phyloP scores from a whole-genome alignment of 768 basidiomycete genomes.

The Lactarius sanguifluus region DNA sequence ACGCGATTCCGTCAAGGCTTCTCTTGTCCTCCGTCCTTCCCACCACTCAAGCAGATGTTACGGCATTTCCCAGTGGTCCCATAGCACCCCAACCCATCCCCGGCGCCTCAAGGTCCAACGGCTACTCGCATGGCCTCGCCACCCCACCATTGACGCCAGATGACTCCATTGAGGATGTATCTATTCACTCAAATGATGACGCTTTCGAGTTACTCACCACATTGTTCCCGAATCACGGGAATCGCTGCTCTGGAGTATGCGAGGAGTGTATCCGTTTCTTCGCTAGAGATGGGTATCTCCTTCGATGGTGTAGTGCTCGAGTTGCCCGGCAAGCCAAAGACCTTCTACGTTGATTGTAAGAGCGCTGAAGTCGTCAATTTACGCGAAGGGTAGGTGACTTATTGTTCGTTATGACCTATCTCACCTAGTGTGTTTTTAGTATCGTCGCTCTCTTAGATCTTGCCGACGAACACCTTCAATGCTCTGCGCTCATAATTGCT shows the following conservation, averaged over 20 bases:
- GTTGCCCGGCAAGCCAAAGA: constrained; percentile 66
- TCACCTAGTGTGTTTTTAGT: constrained; percentile 40
- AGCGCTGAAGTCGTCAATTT: constrained; percentile 75
- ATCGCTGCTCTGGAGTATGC: constrained; percentile 67
- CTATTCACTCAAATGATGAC: constrained; percentile 50
- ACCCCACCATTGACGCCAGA: constrained; percentile 85
- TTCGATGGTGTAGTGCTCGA: constrained; percentile 82
- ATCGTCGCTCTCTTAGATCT: constrained; percentile 86
- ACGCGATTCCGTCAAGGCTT: constrained; percentile 39
- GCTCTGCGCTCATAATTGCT: constrained; percentile 75
- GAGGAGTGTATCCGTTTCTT: constrained; percentile 70
- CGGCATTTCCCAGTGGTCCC: constrained; percentile 12
- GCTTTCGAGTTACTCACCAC: constrained; percentile 77
- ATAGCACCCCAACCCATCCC: constrained; percentile 34
- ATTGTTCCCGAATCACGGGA: constrained; percentile 72
- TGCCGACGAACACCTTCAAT: constrained; percentile 80
- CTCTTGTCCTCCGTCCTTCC: constrained; percentile 35
- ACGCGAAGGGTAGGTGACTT: constrained; percentile 65
- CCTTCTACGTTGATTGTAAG: constrained; percentile 84
- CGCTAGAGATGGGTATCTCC: constrained; percentile 61
- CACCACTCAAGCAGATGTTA: constrained; percentile 24
- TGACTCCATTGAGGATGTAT: constrained; percentile 47
- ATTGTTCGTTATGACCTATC: constrained; percentile 13
- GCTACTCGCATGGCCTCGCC: constrained; percentile 41
- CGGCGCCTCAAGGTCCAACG: constrained; percentile 19